These are phyloP conservation scores for Noccaea caerulescens DNA, from an alignment of 345 rosid genomes.

Conservation along the genomic window DNA sequence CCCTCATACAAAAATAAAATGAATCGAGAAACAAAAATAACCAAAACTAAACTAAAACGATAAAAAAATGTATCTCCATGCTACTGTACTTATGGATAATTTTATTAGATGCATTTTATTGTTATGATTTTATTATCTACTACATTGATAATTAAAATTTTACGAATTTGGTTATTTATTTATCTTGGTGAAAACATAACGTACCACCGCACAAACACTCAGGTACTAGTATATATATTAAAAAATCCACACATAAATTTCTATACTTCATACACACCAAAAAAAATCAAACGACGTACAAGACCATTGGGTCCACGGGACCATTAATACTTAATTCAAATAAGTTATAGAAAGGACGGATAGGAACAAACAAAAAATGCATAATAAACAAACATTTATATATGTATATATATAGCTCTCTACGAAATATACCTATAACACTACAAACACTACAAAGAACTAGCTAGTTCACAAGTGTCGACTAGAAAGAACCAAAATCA, in stretches of 20 bases:
- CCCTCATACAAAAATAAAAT: too few relatives aligned
- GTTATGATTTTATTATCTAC: too few relatives aligned
- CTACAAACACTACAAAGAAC: background rate
- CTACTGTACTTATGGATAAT: too few relatives aligned
- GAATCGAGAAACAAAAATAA: too few relatives aligned
- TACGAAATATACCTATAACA: background rate
- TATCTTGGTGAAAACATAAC: too few relatives aligned
- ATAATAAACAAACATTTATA: background rate
- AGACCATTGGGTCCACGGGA: background rate
- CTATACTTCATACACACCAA: background rate
- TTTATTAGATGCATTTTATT: too few relatives aligned
- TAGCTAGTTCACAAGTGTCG: slow-evolving; percentile 2
- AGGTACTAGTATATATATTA: too few relatives aligned
- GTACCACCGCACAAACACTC: too few relatives aligned
- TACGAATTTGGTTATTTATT: too few relatives aligned
- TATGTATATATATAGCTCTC: background rate
- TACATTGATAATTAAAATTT: too few relatives aligned
- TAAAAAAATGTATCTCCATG: too few relatives aligned
- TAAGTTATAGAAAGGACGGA: background rate
- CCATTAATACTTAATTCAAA: background rate
- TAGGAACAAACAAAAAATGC: background rate
- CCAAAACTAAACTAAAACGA: too few relatives aligned
- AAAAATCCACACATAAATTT: background rate
- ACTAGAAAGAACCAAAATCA: slow-evolving; percentile 11
- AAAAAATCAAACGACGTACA: background rate